Base-by-base conservation (phyloP, 495 filamentous ascomycete genomes). In the Xanthoparmelia taractica region DNA sequence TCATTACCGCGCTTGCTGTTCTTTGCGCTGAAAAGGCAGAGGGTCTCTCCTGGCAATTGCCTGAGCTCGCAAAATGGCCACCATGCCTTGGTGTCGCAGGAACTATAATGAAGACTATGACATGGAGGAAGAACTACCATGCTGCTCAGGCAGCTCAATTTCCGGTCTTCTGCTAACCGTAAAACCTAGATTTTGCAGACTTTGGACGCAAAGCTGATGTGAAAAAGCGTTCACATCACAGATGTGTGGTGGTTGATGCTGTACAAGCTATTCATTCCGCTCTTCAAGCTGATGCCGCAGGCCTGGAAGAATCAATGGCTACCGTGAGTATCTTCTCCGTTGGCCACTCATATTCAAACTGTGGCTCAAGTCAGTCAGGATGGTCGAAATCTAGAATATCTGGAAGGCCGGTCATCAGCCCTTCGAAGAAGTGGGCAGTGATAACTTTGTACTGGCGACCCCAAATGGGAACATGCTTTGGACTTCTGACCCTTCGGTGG, bases 391-490 rank as follows among this genome's bases (percentile, higher is more conserved):
- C 58, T 59, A 3, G 37, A 59, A 27, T 7, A 25, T 41, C 18
- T 59, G 58, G 58, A 59, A 59, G 40, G 18, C 27, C 31, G 58
- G 58, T 17, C 38, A 59, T 43, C 33, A 59, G 18, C 58, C 58
- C n/a, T 59, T 45, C 20, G 23, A 59, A 43, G 58, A 59, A 36
- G 31, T 25, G 29, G 37, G 58, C 20, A 59, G 34, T n/a, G 58
- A 59, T 38, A 59, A 36, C 0, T 59, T 59, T 31, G 41, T 59
- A 17, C 20, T 59, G n/a, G 58, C 58, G 18, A 59, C 58, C 10
- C 58, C 58, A 6, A 29, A 38, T n/a, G 58, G 58, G 17, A 59
- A 59, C 38, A 38, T 59, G 34, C 31, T 59, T 25, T 59, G 58
- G 58, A 59, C 58, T 18, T 38, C 20, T 45, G 58, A 59, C 27